A percentile compares a stretch with the other conserved stretches of the same genome.
phyloP scores from a whole-genome alignment of 2,329 filamentous ascomycete genomes.

The Alternaria solani region DNA sequence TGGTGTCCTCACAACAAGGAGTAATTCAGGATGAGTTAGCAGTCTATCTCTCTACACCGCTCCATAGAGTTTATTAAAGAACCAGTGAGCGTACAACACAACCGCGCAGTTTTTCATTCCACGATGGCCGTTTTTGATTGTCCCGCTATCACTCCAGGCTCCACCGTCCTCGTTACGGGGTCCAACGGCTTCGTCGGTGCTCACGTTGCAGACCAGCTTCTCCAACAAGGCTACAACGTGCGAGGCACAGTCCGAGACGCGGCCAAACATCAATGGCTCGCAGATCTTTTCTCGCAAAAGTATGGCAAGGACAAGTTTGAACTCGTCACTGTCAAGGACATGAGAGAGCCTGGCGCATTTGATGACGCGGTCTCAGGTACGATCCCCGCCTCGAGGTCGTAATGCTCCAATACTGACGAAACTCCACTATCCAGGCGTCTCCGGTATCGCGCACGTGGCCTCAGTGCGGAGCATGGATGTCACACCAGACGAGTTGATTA shows the following conservation, averaged over 20 bases:
- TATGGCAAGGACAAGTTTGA: slow-evolving; percentile 33
- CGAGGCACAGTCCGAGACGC: slow-evolving; percentile 40
- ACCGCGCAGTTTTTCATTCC: neutral
- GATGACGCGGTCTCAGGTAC: slow-evolving; percentile 34
- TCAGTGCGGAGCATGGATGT: slow-evolving; percentile 54
- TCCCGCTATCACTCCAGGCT: slow-evolving; percentile 25
- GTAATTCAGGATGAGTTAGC: neutral
- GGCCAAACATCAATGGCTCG: slow-evolving; percentile 34
- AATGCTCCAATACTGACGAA: neutral
- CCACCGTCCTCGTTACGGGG: slow-evolving; percentile 42
- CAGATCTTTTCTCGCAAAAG: slow-evolving; percentile 29
- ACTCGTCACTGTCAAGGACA: slow-evolving; percentile 27
- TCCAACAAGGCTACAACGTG: slow-evolving; percentile 41
- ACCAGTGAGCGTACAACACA: neutral
- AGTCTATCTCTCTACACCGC: neutral
- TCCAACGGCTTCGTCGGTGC: slow-evolving; percentile 43
- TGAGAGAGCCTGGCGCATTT: slow-evolving; percentile 33
- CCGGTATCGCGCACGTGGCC: slow-evolving; percentile 56
- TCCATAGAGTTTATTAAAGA: neutral
- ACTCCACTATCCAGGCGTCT: slow-evolving; percentile 38
- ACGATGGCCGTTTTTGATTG: slow-evolving; percentile 5
- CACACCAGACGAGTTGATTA: slow-evolving; percentile 41
- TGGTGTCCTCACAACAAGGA: neutral
- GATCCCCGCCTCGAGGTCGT: neutral
- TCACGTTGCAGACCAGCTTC: slow-evolving; percentile 43